Conservation (phyloP, 1,284 basidiomycete species). For the Cryptococcus sp. region DNA sequence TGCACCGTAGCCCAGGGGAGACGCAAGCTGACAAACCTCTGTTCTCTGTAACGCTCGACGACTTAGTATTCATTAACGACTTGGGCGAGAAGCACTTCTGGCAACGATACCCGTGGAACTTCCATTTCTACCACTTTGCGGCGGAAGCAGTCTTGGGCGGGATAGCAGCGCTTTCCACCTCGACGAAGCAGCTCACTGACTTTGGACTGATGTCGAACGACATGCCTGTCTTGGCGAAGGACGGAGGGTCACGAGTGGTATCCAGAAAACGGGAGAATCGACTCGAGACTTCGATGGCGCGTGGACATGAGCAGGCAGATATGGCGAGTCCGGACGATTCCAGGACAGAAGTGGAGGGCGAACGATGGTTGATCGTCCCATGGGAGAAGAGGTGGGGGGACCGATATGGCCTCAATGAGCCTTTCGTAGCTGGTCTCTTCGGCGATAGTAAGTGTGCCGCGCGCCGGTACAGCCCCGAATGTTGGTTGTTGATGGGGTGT, state of each 20-base stretch:
- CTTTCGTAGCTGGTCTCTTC: conserved; percentile 22
- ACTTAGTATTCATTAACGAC: conserved; percentile 29
- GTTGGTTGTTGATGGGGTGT: too few relatives aligned
- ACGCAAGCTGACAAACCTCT: background rate
- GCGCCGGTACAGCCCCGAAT: background rate
- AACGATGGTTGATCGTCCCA: conserved; percentile 24
- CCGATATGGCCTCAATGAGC: conserved; percentile 27
- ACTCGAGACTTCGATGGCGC: too few relatives aligned
- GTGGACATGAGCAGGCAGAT: too few relatives aligned
- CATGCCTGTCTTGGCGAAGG: background rate
- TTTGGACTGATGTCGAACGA: too few relatives aligned
- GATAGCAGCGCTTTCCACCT: conserved; percentile 19
- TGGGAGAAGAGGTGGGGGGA: conserved; percentile 31
- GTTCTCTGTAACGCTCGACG: background rate
- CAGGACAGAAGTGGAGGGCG: conserved; percentile 4
- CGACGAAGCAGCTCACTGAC: background rate
- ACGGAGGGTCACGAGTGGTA: background rate
- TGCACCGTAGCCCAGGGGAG: background rate
- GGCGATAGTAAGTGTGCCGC: conserved; percentile 14
- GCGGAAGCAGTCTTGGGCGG: conserved; percentile 28
- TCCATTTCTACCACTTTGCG: conserved; percentile 30
- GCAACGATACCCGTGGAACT: conserved; percentile 18
- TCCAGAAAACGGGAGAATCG: too few relatives aligned
- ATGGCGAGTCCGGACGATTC: background rate
- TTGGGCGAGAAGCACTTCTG: conserved; percentile 15